These are phyloP conservation scores for Gynandropsis gynandra DNA, from an alignment of 345 rosid species.

Conservation along the genomic window DNA sequence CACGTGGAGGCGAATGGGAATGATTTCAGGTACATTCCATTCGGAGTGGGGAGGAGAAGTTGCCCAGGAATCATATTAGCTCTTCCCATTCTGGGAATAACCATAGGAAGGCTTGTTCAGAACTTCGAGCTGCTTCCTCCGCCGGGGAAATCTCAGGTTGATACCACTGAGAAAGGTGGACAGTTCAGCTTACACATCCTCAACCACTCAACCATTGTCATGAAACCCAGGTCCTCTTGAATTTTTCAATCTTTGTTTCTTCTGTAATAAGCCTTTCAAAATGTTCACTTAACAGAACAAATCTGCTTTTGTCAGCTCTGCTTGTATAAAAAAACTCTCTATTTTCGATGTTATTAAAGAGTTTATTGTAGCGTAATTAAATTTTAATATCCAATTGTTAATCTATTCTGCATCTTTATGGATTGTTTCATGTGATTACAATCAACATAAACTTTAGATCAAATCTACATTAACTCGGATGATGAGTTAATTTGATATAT, in stretches of 20 bases:
- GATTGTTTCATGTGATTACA: no score
- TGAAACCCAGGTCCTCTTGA: slow-evolving; percentile 61
- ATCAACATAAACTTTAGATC: no score
- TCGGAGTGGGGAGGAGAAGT: slow-evolving; percentile 94
- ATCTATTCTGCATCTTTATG: no score
- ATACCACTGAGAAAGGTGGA: slow-evolving; percentile 85
- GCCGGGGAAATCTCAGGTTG: slow-evolving; percentile 70
- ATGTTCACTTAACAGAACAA: no score
- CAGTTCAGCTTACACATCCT: slow-evolving; percentile 93
- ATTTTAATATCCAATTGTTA: no score
- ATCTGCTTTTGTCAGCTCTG: no score
- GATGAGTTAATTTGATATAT: no score
- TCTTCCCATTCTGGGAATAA: slow-evolving; percentile 81
- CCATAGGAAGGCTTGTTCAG: slow-evolving; percentile 86
- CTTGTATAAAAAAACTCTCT: no score
- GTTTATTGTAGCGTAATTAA: no score
- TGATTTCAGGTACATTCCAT: slow-evolving; percentile 90
- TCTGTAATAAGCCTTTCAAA: no score
- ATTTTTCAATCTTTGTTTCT: background rate
- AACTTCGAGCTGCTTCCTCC: slow-evolving; percentile 96
- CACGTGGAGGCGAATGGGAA: slow-evolving; percentile 94
- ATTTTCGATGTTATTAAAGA: no score
- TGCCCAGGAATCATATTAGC: slow-evolving; percentile 98
- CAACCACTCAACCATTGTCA: slow-evolving; percentile 85
- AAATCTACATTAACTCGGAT: no score